These are phyloP conservation scores for Sicyos baderoa DNA, from an alignment of 306 rosid species.

Conservation along the genomic window DNA sequence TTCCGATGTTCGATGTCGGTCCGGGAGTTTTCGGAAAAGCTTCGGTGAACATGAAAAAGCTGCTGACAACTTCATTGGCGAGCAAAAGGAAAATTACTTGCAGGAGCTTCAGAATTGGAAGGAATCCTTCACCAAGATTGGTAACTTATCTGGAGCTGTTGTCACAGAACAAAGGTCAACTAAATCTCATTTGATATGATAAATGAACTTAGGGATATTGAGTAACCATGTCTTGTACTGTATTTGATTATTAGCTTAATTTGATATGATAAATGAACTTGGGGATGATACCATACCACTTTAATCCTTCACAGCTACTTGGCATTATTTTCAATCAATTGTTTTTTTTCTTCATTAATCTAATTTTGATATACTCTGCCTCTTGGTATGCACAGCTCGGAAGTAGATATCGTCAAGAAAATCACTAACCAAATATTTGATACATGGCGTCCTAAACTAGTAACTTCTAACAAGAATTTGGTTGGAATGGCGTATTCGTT, in stretches of 20 bases:
- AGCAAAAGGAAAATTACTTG: neutral
- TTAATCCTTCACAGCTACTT: neutral
- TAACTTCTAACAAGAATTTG: neutral
- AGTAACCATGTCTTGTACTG: no score
- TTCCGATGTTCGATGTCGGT: conserved; percentile 26
- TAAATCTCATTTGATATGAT: neutral
- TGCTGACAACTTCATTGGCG: neutral
- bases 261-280: no score
- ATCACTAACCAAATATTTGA: neutral
- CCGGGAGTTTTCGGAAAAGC: conserved; percentile 15
- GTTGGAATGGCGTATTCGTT: conserved; percentile 4
- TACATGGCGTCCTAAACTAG: neutral
- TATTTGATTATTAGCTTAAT: no score
- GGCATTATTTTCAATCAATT: neutral
- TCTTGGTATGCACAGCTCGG: neutral
- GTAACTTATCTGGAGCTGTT: neutral
- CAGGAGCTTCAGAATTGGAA: neutral
- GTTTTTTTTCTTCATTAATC: neutral
- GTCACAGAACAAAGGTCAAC: neutral
- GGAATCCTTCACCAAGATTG: neutral
- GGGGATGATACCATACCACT: no score
- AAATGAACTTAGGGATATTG: no score
- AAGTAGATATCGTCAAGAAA: neutral
- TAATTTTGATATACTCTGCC: neutral
- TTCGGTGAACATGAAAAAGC: conserved; percentile 15